Base-by-base conservation (phyloP, 148 eudicot species). In the Camellia sinensis region DNA sequence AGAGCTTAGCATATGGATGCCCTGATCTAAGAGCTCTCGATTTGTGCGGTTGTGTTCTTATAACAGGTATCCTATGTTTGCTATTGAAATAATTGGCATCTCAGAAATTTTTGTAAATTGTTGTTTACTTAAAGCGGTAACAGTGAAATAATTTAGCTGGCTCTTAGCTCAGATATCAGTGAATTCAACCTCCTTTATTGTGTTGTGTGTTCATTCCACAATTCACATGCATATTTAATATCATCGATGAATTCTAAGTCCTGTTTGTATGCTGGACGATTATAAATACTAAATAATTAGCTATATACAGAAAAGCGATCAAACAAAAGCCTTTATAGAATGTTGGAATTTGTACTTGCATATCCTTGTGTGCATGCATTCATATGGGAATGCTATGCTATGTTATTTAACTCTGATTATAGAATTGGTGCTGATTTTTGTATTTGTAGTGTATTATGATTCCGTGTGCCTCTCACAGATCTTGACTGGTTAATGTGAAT, bases 11-110 rank as follows among this genome's bases (percentile, higher is more conserved):
- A 4, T 88, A 92, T 88, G 95, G 98, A 43, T 96, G 99, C 80
- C 98, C 97, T 1, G 86, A 93, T 79, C 88, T 96, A 62, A 86
- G 88, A 89, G 97, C 96, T 40, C 90, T 96, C 5, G 99, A 96
- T 79, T 79, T 96, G 86, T 96, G 99, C 80, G 98, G 98, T 2
- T 93, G 98, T 87, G 88, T 89, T 74, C 99, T 89, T 80, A 96
- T 96, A 72, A 96, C 99, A 89, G 99, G 99, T 96, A 88, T 65
- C 22, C 37, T 29, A 0, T 64, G 2, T 15, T 52, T 14, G 4
- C 22, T 63, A 54, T 53, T 50, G 3, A 14, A 46, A 54, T 73
- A 52, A 29, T 18, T 52, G 41, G 22, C 53, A 21, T 59, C 19
- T 9, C 52, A 54, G 22, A 40, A 59, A 53, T 12, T 56, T 37